phyloP scores from a whole-genome alignment of 495 filamentous ascomycete genomes.

The Penicillium atrosanguineum region DNA sequence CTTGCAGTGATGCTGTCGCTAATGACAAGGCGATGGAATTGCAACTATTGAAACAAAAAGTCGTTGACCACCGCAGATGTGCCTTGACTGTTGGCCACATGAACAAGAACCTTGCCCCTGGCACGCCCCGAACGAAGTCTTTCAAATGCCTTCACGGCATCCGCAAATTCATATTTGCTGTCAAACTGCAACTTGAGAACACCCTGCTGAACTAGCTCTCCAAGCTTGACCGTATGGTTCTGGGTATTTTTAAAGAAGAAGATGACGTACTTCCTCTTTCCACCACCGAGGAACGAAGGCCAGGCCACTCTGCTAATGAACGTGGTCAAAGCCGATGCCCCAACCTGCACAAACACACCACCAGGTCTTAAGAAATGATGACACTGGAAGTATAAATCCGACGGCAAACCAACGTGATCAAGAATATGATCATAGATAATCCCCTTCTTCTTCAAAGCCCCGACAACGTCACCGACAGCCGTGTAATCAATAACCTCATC shows the following conservation, averaged over 20 bases:
- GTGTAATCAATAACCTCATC: constrained; percentile 71
- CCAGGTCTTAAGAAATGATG: constrained; percentile 53
- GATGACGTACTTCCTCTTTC: constrained; percentile 53
- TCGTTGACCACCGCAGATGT: too few relatives aligned
- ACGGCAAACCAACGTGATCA: constrained; percentile 59
- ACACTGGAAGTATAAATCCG: constrained; percentile 52
- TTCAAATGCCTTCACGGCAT: constrained; percentile 63
- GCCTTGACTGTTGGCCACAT: constrained; percentile 30
- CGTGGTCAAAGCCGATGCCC: constrained; percentile 30
- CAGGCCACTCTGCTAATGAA: constrained; percentile 31
- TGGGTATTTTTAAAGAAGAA: constrained; percentile 37
- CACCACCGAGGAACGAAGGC: constrained; percentile 64
- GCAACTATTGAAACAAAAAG: too few relatives aligned
- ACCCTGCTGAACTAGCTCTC: constrained; percentile 57
- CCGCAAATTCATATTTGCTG: constrained; percentile 56
- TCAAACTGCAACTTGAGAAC: constrained; percentile 62
- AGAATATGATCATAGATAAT: constrained; percentile 54
- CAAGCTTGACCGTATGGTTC: constrained; percentile 55
- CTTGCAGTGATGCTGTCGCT: too few relatives aligned
- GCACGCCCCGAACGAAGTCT: constrained; percentile 59
- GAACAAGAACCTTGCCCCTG: constrained; percentile 70
- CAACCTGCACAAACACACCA: constrained; percentile 60
- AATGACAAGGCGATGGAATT: too few relatives aligned
- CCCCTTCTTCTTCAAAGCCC: constrained; percentile 46
- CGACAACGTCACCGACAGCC: constrained; percentile 41